phyloP scores from a whole-genome alignment of 2,329 filamentous ascomycete species.

The Thelonectria rubi region DNA sequence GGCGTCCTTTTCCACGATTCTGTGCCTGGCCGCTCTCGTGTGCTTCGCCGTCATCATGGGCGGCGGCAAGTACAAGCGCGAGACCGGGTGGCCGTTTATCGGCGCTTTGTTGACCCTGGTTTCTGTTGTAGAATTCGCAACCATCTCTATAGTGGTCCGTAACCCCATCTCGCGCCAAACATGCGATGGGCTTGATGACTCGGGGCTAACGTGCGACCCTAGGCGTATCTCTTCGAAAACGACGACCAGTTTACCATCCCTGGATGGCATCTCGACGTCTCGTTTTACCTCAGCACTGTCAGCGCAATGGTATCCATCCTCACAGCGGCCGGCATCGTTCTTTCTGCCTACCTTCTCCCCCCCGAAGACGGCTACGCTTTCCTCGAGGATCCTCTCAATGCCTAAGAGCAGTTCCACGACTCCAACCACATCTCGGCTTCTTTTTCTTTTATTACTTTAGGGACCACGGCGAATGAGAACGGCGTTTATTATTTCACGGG shows the following conservation, averaged over 20 bases:
- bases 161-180: background rate
- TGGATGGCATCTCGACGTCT: constrained; percentile 82
- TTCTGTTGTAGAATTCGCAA: constrained; percentile 74
- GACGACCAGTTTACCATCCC: constrained; percentile 82
- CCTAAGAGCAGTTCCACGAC: constrained; percentile 45
- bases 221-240: constrained; percentile 86
- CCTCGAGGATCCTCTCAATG: constrained; percentile 61
- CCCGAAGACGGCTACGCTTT: constrained; percentile 89
- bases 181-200: background rate
- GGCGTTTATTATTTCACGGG: background rate
- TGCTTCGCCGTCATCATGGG: constrained; percentile 79
- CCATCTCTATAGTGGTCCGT: constrained; percentile 85
- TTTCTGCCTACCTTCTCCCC: constrained; percentile 75
- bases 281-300: constrained; percentile 75
- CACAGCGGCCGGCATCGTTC: constrained; percentile 66
- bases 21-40: constrained; percentile 83
- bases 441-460: constrained; percentile 2
- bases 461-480: background rate
- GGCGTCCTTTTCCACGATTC: constrained; percentile 83
- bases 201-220: constrained; percentile 20
- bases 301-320: constrained; percentile 64
- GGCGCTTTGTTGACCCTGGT: constrained; percentile 71
- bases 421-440: background rate
- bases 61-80: constrained; percentile 82
- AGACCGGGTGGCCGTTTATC: constrained; percentile 84